Conservation (phyloP, 2,329 filamentous ascomycete genomes). For the Plectosphaerella cucumerina region DNA sequence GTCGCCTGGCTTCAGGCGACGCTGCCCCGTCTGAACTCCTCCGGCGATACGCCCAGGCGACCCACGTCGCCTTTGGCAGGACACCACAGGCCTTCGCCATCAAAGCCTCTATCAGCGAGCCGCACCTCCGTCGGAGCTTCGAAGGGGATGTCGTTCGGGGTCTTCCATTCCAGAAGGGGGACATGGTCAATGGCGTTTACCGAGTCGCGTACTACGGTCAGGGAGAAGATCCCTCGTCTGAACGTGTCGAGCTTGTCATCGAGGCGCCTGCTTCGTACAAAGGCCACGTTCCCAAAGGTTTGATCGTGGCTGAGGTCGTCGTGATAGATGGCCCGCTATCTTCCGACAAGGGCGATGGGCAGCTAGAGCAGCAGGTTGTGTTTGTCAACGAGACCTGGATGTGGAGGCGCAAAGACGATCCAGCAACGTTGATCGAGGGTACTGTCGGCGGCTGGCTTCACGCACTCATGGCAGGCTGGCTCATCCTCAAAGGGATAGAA, state of each 20-base stretch:
- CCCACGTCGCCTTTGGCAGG: constrained; percentile 25
- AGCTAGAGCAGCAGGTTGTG: constrained; percentile 10
- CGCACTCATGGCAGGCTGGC: constrained; percentile 19
- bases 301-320: constrained; percentile 20
- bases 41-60: constrained; percentile 19
- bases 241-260: constrained; percentile 23
- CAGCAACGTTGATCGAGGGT: constrained; percentile 23
- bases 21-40: constrained; percentile 14
- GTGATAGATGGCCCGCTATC: not conserved
- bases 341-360: not conserved
- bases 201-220: constrained; percentile 18
- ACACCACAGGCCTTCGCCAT: constrained; percentile 27
- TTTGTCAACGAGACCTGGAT: constrained; percentile 36
- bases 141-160: constrained; percentile 15
- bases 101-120: constrained; percentile 16
- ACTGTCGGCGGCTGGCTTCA: constrained; percentile 25
- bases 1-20: not conserved
- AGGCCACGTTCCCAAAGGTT: constrained; percentile 16
- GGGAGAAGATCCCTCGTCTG: constrained; percentile 3
- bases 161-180: constrained; percentile 17
- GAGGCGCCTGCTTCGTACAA: constrained; percentile 18
- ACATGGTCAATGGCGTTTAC: constrained; percentile 27
- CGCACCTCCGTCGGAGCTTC: constrained; percentile 16
- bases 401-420: constrained; percentile 25
- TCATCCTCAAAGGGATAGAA: constrained; percentile 19